phyloP scores from a whole-genome alignment of 1,139 yeast genomes.

The Sugiyamaella paludigena region DNA sequence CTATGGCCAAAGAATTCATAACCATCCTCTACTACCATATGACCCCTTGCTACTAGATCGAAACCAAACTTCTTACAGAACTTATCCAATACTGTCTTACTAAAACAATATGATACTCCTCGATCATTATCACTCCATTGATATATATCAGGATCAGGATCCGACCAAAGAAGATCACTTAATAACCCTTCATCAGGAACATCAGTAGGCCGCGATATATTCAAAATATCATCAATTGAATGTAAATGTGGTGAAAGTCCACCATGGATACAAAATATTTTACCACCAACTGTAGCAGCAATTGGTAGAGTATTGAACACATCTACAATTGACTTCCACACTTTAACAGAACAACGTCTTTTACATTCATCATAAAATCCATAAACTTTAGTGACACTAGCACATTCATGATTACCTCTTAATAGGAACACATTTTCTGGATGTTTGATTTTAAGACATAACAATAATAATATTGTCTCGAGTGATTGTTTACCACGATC shows the following conservation, averaged over 20 bases:
- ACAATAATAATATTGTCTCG: conserved; percentile 79
- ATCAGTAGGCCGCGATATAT: conserved; percentile 92
- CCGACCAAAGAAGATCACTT: conserved; percentile 93
- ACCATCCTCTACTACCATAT: conserved; percentile 98
- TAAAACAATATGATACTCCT: conserved; percentile 97
- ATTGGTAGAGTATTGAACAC: conserved; percentile 92
- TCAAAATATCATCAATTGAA: conserved; percentile 83
- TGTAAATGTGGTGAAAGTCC: conserved; percentile 92
- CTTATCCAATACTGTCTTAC: conserved; percentile 88
- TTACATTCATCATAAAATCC: conserved; percentile 98
- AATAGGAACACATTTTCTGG: conserved; percentile 92
- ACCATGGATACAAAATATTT: conserved; percentile 96
- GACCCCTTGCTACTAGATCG: conserved; percentile 94
- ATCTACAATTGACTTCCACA: conserved; percentile 91
- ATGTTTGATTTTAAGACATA: conserved; percentile 91
- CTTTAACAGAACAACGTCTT: conserved; percentile 84
- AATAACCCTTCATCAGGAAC: conserved; percentile 94
- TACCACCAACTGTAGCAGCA: conserved; percentile 91
- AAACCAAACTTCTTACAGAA: conserved; percentile 84
- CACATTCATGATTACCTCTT: conserved; percentile 96
- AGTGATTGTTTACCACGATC: conserved; percentile 94
- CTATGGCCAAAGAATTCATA: conserved; percentile 95
- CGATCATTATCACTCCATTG: conserved; percentile 99
- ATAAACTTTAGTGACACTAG: conserved; percentile 90
- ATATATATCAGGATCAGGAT: conserved; percentile 89